These are phyloP conservation scores for Crithidia thermophila DNA, from an alignment of 208 protist genomes.

Conservation along the genomic window DNA sequence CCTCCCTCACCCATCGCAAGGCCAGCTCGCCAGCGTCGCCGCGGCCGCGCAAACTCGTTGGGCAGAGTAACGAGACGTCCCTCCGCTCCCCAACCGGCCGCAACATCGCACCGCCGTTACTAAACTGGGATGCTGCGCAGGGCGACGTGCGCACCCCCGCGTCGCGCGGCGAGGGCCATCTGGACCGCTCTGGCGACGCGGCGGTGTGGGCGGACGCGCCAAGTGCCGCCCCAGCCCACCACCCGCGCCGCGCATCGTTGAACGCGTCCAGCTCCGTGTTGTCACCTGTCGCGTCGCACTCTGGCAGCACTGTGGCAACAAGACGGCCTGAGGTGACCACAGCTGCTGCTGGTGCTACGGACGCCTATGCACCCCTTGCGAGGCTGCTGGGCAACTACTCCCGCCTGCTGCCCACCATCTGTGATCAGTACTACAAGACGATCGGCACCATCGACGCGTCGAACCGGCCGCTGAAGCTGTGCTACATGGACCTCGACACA, in stretches of 20 bases:
- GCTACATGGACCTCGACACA: conserved; percentile 74
- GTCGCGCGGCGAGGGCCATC: background rate
- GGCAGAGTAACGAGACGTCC: background rate
- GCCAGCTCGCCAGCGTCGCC: background rate
- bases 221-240: background rate
- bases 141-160: background rate
- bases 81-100: background rate
- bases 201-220: background rate
- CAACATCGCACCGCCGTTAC: background rate
- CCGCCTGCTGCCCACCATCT: conserved; percentile 57
- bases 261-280: background rate
- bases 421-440: conserved; percentile 72
- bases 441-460: conserved; percentile 22
- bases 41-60: background rate
- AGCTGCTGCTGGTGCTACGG: background rate
- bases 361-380: conserved; percentile 25
- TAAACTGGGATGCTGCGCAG: background rate
- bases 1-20: background rate
- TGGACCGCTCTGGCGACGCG: background rate
- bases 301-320: background rate
- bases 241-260: background rate
- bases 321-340: background rate
- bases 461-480: conserved; percentile 32
- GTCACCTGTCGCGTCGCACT: background rate
- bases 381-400: conserved; percentile 53